Conservation (phyloP, 768 basidiomycete species). For the Infundibulicybe gibba region DNA sequence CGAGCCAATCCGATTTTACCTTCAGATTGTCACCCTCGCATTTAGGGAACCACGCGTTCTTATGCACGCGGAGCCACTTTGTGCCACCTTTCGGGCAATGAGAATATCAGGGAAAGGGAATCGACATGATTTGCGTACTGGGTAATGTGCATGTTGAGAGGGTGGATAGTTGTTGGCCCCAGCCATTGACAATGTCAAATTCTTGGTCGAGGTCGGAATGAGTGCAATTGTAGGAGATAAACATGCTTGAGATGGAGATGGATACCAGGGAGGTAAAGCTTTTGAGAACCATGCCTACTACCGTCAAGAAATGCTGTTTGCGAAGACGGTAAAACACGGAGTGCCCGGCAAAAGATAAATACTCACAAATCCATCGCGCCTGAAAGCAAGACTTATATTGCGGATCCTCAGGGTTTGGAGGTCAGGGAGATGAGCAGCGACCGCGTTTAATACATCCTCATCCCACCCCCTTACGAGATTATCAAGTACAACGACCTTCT, state of each 20-base stretch:
- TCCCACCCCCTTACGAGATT: conserved; percentile 12
- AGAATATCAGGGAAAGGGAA: background rate
- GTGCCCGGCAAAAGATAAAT: background rate
- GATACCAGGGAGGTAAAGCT: background rate
- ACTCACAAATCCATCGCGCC: background rate
- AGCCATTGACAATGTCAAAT: background rate
- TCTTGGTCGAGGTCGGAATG: background rate
- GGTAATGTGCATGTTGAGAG: background rate
- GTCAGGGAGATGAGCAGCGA: conserved; percentile 5
- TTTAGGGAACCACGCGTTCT: background rate
- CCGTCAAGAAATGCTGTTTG: background rate
- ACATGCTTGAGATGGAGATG: background rate
- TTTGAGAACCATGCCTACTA: background rate
- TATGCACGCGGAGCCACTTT: background rate
- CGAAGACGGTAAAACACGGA: background rate
- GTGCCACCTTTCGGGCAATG: background rate
- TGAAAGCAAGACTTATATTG: conserved; percentile 3
- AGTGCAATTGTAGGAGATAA: background rate
- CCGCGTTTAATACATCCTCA: conserved; percentile 4
- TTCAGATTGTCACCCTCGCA: background rate
- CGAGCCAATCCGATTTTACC: background rate
- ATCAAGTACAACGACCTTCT: conserved; percentile 6
- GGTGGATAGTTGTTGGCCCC: background rate
- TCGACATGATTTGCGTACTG: background rate
- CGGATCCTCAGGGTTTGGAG: conserved; percentile 9